A percentile compares a stretch with the other conserved stretches of the same genome.
These are phyloP conservation scores for Plasmodium gonderi DNA, from an alignment of 169 alveolate genomes.

Conservation along the genomic window DNA sequence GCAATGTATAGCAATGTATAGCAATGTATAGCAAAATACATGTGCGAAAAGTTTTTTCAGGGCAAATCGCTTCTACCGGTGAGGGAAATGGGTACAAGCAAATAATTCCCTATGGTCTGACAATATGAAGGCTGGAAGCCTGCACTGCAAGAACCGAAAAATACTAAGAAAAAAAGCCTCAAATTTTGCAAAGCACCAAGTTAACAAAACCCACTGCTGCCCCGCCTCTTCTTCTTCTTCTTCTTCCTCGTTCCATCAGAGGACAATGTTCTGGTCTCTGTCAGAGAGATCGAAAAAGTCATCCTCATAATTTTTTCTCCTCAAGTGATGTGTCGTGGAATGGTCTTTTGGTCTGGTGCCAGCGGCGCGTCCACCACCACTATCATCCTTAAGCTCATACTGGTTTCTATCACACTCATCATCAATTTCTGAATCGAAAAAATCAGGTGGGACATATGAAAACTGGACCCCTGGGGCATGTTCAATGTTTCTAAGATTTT, in stretches of 20 bases:
- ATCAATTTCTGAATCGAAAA: constrained; percentile 86
- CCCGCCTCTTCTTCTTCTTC: background rate
- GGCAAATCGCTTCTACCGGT: too few species aligned
- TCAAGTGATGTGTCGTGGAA: constrained; percentile 76
- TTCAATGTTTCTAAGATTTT: constrained; percentile 94
- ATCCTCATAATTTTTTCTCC: constrained; percentile 82
- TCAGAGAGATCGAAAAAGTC: constrained; percentile 85
- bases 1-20: too few species aligned
- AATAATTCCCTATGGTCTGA: too few species aligned
- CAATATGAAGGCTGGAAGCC: too few species aligned
- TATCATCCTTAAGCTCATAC: constrained; percentile 83
- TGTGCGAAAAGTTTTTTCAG: too few species aligned
- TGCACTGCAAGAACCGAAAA: too few species aligned
- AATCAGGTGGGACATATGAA: constrained; percentile 92
- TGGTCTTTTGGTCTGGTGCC: constrained; percentile 51
- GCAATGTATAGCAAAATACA: too few species aligned
- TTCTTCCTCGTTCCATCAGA: background rate
- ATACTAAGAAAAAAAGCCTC: too few species aligned
- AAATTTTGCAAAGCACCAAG: too few species aligned
- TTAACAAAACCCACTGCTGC: too few species aligned
- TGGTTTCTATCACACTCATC: constrained; percentile 79
- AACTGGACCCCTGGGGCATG: constrained; percentile 96
- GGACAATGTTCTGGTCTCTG: constrained; percentile 78
- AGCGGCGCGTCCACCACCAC: constrained; percentile 79
- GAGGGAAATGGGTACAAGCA: too few species aligned